A percentile compares a stretch with the other conserved stretches of the same genome.
Conservation (phyloP, 2,329 filamentous ascomycete species). For the Parastagonospora avenae region DNA sequence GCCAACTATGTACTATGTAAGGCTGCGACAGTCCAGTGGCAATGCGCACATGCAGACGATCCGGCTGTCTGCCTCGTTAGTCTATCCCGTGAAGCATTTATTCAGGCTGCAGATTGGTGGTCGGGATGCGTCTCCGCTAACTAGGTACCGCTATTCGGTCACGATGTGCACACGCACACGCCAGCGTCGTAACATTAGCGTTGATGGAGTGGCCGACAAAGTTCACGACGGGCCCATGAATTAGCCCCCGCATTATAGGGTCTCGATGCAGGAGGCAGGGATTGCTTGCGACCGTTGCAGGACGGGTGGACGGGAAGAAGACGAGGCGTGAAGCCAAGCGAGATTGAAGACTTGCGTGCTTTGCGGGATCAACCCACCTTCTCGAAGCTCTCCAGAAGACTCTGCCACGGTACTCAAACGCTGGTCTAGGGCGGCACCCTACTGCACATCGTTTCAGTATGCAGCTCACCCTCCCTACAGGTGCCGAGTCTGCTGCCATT, state of each 20-base stretch:
- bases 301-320: conserved; percentile 31
- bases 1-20: conserved; percentile 9
- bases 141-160: conserved; percentile 9
- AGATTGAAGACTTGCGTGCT: conserved; percentile 17
- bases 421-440: conserved; percentile 12
- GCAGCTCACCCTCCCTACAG: conserved; percentile 25
- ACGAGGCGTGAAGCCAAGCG: conserved; percentile 19
- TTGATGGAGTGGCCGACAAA: conserved; percentile 13
- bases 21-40: conserved; percentile 13
- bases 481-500: conserved; percentile 2
- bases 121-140: conserved; percentile 8
- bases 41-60: conserved; percentile 8
- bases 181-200: conserved; percentile 11
- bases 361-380: conserved; percentile 6
- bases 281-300: conserved; percentile 26
- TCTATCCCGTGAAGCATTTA: conserved; percentile 15
- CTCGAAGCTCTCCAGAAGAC: conserved; percentile 18
- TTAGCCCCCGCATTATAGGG: conserved; percentile 43
- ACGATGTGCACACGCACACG: neutral
- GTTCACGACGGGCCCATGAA: conserved; percentile 9
- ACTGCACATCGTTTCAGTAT: conserved; percentile 23
- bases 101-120: conserved; percentile 27
- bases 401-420: conserved; percentile 3
- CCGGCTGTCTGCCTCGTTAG: conserved; percentile 2
- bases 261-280: conserved; percentile 22